Base-by-base conservation (phyloP, 176 grass and related monocot genomes). In the maize (Zea mays) region DNA sequence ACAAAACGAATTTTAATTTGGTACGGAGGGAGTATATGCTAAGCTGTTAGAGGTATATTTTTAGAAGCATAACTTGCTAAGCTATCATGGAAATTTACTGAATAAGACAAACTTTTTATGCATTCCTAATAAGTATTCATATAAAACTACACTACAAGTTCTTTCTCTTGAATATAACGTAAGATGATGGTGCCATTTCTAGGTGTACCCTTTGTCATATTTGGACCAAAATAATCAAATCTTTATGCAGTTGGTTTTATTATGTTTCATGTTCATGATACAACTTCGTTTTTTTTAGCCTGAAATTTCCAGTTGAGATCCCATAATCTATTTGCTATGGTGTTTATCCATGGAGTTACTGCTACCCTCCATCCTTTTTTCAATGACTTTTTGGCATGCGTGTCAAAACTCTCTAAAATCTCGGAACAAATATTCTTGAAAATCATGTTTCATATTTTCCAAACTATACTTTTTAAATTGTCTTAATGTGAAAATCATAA, bases 131-230 rank as follows among this genome's bases (percentile, higher is more conserved):
- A 2, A 9, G 14, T 79, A 19, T 69, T 62, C 36, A 16, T 63
- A 73, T 51, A 52, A 46, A 64, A 81, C 36, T 42, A 34, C 58
- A 51, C n/a, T 15, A 64, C n/a, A 4, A 3, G 4, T 43, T 52
- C 34, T 63, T 73, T 73, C 44, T 57, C 34, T 42, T 37, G 16
- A 72, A 63, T 72, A 50, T 62, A 81, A 44, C 17, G 3, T 3
- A 72, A 27, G 27, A 81, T 51, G 67, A 16, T 80, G 16, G 33
- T 80, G 42, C 2, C 21, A 61, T 71, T 40, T 70, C 20, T 60
- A 70, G 39, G 15, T 10, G 48, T 13, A 69, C 14, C n/a, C 13
- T 17, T 47, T 34, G 56, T 11, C 14, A 60, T 46, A 6, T 61
- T 75, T 17, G 41, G 56, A 15, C 42, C 20, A 76, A 76, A 62